Percentiles rank a stretch among this genome's conserved stretches.
Evolutionary conservation across 179 eudicot genomes (phyloP).

Genomic region (Beta lomatogona): DNA sequence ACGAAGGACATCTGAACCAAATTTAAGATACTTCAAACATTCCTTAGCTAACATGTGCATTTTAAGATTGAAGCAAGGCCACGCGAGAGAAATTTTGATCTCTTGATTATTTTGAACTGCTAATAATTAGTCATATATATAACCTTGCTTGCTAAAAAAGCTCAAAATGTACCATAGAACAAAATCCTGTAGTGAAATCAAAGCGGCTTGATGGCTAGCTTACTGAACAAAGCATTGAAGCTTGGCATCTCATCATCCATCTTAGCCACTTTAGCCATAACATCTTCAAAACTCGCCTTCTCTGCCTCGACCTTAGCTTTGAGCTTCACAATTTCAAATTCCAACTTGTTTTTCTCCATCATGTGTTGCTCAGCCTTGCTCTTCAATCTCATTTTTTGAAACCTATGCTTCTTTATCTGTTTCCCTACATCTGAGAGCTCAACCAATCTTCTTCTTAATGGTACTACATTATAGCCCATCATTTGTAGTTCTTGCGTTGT

Average conservation of each 20-base stretch:
- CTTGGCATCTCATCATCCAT: slow-evolving; percentile 32
- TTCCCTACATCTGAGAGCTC: slow-evolving; percentile 32
- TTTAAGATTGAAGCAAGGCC: neutral
- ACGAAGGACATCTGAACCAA: too few species aligned
- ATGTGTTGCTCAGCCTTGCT: slow-evolving; percentile 25
- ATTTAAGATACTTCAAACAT: too few species aligned
- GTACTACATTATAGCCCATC: slow-evolving; percentile 37
- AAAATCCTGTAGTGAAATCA: neutral
- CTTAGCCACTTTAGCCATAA: slow-evolving; percentile 21
- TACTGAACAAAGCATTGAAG: slow-evolving; percentile 18
- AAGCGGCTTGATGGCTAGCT: slow-evolving; percentile 20
- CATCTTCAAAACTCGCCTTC: slow-evolving; percentile 24
- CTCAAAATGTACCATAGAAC: neutral
- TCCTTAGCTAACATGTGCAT: too few species aligned
- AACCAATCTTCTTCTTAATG: slow-evolving; percentile 30
- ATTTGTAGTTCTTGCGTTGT: slow-evolving; percentile 32
- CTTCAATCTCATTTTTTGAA: slow-evolving; percentile 20
- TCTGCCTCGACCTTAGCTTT: slow-evolving; percentile 25
- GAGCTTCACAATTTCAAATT: slow-evolving; percentile 33
- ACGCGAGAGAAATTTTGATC: too few species aligned
- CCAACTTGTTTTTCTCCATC: slow-evolving; percentile 28
- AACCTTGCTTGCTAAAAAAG: neutral
- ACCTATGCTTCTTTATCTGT: slow-evolving; percentile 7
- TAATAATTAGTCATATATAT: too few species aligned
- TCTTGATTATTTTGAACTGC: too few species aligned